Conservation (phyloP, 192 early-diverging fungal genomes). For the Gorgonomyces haynaldii region DNA sequence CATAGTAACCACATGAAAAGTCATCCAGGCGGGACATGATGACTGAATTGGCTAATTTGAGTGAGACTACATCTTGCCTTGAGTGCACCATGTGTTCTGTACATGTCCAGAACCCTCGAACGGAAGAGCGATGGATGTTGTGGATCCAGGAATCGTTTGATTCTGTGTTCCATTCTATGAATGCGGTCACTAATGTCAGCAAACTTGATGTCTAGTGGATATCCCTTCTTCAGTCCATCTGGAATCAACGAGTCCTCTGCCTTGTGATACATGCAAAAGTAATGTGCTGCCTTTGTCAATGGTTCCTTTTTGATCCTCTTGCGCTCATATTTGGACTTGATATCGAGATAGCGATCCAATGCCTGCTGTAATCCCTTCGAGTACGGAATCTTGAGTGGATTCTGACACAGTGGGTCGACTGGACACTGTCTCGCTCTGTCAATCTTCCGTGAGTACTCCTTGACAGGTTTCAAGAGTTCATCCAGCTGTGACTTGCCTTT, state of each 20-base stretch:
- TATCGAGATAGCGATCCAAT: neutral
- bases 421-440: too few relatives aligned
- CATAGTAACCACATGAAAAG: slow-evolving; percentile 5
- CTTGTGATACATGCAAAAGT: slow-evolving; percentile 3
- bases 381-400: neutral
- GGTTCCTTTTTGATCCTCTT: neutral
- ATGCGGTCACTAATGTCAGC: neutral
- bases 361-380: neutral
- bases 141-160: neutral
- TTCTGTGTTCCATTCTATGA: neutral
- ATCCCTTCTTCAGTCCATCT: neutral
- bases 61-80: neutral
- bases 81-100: neutral
- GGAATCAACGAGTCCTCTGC: slow-evolving; percentile 6
- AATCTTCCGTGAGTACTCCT: too few relatives aligned
- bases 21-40: neutral
- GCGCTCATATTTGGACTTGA: neutral
- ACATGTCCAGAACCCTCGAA: neutral
- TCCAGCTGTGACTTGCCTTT: too few relatives aligned
- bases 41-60: neutral
- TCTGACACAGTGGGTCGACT: neutral
- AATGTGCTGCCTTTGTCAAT: neutral
- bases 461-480: too few relatives aligned
- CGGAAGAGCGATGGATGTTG: neutral
- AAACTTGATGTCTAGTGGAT: slow-evolving; percentile 1